Percentiles rank a stretch among this genome's conserved stretches.
These are phyloP conservation scores for Pilasporangium apinafurcum DNA, from an alignment of 352 stramenopile genomes.

Conservation along the genomic window DNA sequence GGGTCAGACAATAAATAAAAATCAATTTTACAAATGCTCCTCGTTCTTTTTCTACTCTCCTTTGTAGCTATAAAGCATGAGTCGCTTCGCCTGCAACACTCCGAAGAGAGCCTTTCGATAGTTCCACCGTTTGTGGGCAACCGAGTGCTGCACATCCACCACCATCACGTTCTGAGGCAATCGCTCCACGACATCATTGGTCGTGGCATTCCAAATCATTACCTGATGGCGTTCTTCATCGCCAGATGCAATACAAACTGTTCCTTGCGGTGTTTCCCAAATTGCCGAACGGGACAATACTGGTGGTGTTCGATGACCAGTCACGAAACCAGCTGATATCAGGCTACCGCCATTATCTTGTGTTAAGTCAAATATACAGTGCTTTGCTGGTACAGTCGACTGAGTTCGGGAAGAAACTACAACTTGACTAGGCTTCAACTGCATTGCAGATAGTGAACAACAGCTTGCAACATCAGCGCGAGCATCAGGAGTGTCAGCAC, in stretches of 20 bases:
- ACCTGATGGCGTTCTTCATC: slow-evolving; percentile 14
- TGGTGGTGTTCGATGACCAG: slow-evolving; percentile 29
- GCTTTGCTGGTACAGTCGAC: slow-evolving; percentile 14
- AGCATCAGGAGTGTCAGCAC: slow-evolving; percentile 7
- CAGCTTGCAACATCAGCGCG: slow-evolving; percentile 17
- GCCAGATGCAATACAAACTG: slow-evolving; percentile 11
- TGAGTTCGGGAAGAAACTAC: slow-evolving; percentile 34
- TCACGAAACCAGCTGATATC: slow-evolving; percentile 13
- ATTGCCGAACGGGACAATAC: slow-evolving; percentile 39
- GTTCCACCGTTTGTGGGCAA: slow-evolving; percentile 17
- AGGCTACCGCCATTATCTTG: slow-evolving; percentile 1
- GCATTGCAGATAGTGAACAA: slow-evolving; percentile 22
- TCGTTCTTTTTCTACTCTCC: too few relatives aligned
- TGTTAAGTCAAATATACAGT: slow-evolving; percentile 36
- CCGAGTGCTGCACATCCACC: slow-evolving; percentile 23
- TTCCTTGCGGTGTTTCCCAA: slow-evolving; percentile 12
- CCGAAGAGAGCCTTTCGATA: slow-evolving; percentile 22
- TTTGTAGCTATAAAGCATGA: slow-evolving; percentile 20
- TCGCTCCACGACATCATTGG: slow-evolving; percentile 6
- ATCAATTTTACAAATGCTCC: too few relatives aligned
- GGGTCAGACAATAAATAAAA: too few relatives aligned
- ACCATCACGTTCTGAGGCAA: slow-evolving; percentile 3
- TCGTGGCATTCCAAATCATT: slow-evolving; percentile 14
- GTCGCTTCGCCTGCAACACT: slow-evolving; percentile 17
- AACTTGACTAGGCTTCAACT: slow-evolving; percentile 18